Evolutionary conservation across 1,284 basidiomycete genomes (phyloP), one percentile per base, ranked within the genome.

Genomic region (Grifola frondosa): DNA sequence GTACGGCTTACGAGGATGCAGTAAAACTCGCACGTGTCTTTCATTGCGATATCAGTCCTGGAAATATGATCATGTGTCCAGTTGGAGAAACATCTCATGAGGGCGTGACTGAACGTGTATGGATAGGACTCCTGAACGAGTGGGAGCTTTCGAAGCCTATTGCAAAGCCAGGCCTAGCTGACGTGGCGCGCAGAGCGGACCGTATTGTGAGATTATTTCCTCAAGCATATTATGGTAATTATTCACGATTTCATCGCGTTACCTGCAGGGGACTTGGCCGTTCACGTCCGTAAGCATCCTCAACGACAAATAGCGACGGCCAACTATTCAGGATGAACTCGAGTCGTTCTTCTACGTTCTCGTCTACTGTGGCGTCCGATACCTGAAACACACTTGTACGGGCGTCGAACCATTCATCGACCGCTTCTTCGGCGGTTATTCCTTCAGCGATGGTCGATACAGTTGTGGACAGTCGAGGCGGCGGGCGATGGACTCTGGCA

Each of bases 11-110:
- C n/a, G n/a, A n/a, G n/a, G n/a, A n/a, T n/a, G n/a, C n/a, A n/a
- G n/a, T n/a, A n/a, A n/a, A n/a, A n/a, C n/a, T n/a, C n/a, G n/a
- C n/a, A n/a, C n/a, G n/a, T n/a, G 10, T 44, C 13, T 15, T 49
- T 1, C 49, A 51, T 16, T 37, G 49, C 4, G 49, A 51, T 12
- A 32, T 51, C 21, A 51, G 49, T 28, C 32, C 5, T 1, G 46
- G 46, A 6, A 52, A 52, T 29, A 17, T 52, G 1, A 21, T 52
- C 5, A 42, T 52, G 1, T 20, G 12, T 26, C 45, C 40, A n/a
- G n/a, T n/a, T n/a, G n/a, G n/a, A n/a, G 1, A 10, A 15, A 6
- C 24, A 30, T 3, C 15, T 33, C 13, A 2, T 20, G 5, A 1
- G 23, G 9, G 17, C 16, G 7, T 3, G 3, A 6, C 6, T 5